Percentiles rank a stretch among this genome's conserved stretches.
Conservation (phyloP, 2,329 filamentous ascomycete species). For the Sclerotinia borealis region DNA sequence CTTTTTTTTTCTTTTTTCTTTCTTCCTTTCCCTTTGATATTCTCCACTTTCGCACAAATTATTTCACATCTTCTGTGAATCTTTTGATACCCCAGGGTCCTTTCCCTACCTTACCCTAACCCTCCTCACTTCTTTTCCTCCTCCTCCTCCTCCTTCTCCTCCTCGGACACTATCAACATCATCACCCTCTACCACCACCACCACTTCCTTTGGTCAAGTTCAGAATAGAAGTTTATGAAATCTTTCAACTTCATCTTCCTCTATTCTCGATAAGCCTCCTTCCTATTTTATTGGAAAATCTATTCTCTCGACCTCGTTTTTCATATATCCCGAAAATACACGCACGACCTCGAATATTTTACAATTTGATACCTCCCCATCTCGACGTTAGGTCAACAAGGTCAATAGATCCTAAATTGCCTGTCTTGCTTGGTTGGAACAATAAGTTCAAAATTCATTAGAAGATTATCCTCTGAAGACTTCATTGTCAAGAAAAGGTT, state of each 20-base stretch:
- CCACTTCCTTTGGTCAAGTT: not conserved
- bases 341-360: not conserved
- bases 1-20: not conserved
- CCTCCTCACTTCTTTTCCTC: not conserved
- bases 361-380: not conserved
- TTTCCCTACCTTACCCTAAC: not conserved
- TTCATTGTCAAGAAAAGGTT: constrained; percentile 12
- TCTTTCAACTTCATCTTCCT: not conserved
- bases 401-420: not conserved
- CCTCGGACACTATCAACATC: not conserved
- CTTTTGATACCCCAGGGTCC: not conserved
- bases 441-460: not conserved
- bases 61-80: not conserved
- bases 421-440: not conserved
- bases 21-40: not conserved
- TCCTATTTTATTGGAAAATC: not conserved
- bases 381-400: not conserved
- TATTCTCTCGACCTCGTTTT: not conserved
- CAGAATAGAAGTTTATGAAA: not conserved
- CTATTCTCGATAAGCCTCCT: not conserved
- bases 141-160: not conserved
- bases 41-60: not conserved
- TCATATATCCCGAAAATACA: not conserved
- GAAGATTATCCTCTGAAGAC: constrained; percentile 3
- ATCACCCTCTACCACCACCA: not conserved